A percentile compares a stretch with the other conserved stretches of the same genome.
These are phyloP conservation scores for Tolypocladium endophyticum DNA, from an alignment of 2,329 filamentous ascomycete species.

Conservation along the genomic window DNA sequence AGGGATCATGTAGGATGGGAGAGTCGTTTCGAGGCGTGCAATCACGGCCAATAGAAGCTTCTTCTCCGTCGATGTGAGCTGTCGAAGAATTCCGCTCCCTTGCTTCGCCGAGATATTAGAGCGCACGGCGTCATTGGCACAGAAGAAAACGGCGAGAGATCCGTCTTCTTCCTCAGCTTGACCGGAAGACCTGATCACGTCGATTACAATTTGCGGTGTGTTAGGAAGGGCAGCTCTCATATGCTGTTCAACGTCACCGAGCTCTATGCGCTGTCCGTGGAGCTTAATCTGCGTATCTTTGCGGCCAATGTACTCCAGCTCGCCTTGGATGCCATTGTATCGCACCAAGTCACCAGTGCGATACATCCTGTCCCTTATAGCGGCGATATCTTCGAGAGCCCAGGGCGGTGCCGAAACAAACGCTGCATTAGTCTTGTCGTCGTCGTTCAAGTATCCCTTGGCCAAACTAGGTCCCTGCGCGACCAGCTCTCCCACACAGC, in stretches of 20 bases:
- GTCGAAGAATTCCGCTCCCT: neutral
- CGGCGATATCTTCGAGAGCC: neutral
- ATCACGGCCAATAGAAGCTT: neutral
- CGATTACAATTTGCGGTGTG: neutral
- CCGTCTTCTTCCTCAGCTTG: neutral
- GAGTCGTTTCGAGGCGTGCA: neutral
- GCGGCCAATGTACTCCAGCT: neutral
- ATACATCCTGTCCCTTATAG: neutral
- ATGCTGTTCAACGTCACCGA: neutral
- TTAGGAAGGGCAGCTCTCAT: neutral
- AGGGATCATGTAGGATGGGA: neutral
- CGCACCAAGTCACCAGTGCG: neutral
- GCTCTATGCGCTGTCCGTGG: neutral
- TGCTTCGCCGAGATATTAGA: neutral
- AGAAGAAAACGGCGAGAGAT: neutral
- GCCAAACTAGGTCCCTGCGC: neutral
- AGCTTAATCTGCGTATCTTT: neutral
- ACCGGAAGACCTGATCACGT: neutral
- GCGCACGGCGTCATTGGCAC: neutral
- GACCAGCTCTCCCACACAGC: neutral
- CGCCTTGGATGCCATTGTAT: neutral
- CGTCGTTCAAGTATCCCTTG: neutral
- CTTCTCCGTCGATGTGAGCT: neutral
- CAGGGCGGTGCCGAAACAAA: neutral
- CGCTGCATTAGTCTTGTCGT: neutral